Conservation (phyloP, 2,329 filamentous ascomycete species). For the Tolypocladium pustulatum region DNA sequence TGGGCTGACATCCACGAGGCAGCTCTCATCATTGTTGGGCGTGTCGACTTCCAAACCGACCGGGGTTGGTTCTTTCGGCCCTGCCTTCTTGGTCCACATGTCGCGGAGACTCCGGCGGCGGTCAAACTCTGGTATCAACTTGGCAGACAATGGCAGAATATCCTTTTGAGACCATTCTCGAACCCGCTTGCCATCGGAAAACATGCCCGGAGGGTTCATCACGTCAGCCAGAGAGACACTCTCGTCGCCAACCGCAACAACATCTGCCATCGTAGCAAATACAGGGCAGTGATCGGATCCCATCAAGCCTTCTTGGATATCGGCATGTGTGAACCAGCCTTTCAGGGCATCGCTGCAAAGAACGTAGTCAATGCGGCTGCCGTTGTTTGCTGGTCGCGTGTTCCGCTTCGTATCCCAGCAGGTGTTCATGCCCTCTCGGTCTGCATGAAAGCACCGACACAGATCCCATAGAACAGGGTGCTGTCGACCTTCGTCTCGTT, state of each 20-base stretch:
- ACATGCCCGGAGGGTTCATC: conserved; percentile 68
- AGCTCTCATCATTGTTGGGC: not conserved
- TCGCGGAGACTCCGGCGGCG: conserved; percentile 77
- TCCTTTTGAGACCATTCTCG: conserved; percentile 58
- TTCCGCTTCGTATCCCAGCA: conserved; percentile 96
- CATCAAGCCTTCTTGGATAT: conserved; percentile 89
- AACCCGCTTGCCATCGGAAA: conserved; percentile 53
- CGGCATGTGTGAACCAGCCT: conserved; percentile 65
- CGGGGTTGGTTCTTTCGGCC: conserved; percentile 4
- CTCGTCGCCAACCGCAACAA: conserved; percentile 38
- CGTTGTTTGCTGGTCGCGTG: conserved; percentile 89
- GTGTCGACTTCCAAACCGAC: not conserved
- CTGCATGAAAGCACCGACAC: conserved; percentile 69
- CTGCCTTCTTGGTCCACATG: conserved; percentile 58
- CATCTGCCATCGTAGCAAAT: conserved; percentile 62
- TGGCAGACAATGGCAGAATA: conserved; percentile 65
- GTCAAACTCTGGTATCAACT: conserved; percentile 79
- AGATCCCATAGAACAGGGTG: conserved; percentile 71
- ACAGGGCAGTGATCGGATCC: conserved; percentile 97
- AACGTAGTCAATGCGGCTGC: conserved; percentile 87
- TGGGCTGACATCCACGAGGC: not conserved
- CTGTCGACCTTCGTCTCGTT: conserved; percentile 60
- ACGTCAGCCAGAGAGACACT: conserved; percentile 54
- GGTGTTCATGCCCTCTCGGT: conserved; percentile 84
- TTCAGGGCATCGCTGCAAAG: conserved; percentile 72